Evolutionary conservation across 768 basidiomycete species (phyloP), one percentile per base, ranked within the genome.

Genomic region (Mycena indigotica): DNA sequence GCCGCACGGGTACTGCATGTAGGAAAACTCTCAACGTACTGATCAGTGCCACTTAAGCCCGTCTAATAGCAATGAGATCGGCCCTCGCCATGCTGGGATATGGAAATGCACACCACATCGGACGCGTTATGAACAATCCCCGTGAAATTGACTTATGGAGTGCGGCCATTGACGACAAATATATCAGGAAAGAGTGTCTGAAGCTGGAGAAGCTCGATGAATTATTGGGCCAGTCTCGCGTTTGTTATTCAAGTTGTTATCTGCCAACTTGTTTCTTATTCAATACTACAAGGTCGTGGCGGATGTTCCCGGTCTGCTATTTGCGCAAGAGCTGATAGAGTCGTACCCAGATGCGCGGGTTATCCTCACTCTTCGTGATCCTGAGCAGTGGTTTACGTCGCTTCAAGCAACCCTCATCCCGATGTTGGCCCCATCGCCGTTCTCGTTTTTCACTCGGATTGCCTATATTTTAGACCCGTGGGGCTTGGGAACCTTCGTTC

Each of bases 1-100:
- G 60, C n/a, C 52, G 60, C n/a, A 57, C 56, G 1, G 60, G 60
- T 1, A 61, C 60, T 5, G 60, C 60, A 3, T 57, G 60, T 57
- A 28, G 13, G 48, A 26, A 17, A 1, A 19, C 26, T n/a, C 16
- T 19, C 19, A 21, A 39, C 6, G 26, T 30, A 13, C 8, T 30
- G 12, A 3, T 46, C 39, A 24, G 8, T 39, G 38, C n/a, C 5
- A n/a, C 13, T 2, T 24, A 28, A 40, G n/a, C n/a, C 39, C 26
- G 10, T 17, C 39, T 4, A 12, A 17, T 28, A 63, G 61, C 61
- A 10, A 59, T 63, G 57, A 57, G 61, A 10, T 53, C 57, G 16
- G 61, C 57, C 6, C 23, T 63, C 40, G 3, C 40, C 5, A 28
- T 23, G 0, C 57, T 63, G 2, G 57, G 61, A 15, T 63, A 58